Conservation (phyloP, 2,329 filamentous ascomycete species). For the Fusarium sambucinum region DNA sequence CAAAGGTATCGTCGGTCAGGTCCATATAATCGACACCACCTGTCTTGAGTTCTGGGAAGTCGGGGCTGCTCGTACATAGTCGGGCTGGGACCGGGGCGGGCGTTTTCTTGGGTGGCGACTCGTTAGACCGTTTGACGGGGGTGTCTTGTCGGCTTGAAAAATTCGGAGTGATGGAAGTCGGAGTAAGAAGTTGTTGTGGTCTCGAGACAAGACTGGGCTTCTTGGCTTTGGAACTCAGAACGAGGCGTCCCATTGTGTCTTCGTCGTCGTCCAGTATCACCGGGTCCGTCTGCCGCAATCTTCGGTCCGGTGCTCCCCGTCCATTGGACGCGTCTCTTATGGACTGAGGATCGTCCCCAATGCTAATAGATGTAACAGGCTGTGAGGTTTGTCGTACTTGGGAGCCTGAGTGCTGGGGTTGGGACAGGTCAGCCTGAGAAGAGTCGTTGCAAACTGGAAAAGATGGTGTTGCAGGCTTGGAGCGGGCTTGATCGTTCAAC, state of each 20-base stretch:
- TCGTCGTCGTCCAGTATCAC: constrained; percentile 44
- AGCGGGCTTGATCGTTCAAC: constrained; percentile 60
- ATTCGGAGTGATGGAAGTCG: constrained; percentile 47
- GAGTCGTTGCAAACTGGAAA: constrained; percentile 52
- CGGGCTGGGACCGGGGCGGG: constrained; percentile 20
- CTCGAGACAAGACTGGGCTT: constrained; percentile 59
- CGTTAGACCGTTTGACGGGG: constrained; percentile 24
- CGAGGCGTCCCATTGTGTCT: constrained; percentile 60
- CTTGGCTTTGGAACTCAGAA: constrained; percentile 58
- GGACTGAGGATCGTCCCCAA: constrained; percentile 6
- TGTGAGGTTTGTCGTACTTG: constrained; percentile 13
- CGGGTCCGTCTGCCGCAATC: constrained; percentile 45
- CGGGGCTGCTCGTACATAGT: constrained; percentile 44
- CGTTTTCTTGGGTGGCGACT: constrained; percentile 47
- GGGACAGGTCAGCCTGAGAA: constrained; percentile 43
- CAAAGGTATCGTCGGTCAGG: constrained; percentile 54
- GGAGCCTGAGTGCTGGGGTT: constrained; percentile 42
- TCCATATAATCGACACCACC: constrained; percentile 57
- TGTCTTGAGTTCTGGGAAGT: constrained; percentile 53
- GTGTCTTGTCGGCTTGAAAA: constrained; percentile 34
- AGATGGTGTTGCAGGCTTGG: constrained; percentile 56
- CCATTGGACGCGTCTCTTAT: constrained; percentile 40
- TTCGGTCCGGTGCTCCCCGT: constrained; percentile 37
- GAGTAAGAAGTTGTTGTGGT: constrained; percentile 57
- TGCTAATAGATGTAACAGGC: constrained; percentile 2